Evolutionary conservation across 2,329 filamentous ascomycete genomes (phyloP), one percentile per base, ranked within the genome.

Genomic region (Knoxdaviesia proteae): DNA sequence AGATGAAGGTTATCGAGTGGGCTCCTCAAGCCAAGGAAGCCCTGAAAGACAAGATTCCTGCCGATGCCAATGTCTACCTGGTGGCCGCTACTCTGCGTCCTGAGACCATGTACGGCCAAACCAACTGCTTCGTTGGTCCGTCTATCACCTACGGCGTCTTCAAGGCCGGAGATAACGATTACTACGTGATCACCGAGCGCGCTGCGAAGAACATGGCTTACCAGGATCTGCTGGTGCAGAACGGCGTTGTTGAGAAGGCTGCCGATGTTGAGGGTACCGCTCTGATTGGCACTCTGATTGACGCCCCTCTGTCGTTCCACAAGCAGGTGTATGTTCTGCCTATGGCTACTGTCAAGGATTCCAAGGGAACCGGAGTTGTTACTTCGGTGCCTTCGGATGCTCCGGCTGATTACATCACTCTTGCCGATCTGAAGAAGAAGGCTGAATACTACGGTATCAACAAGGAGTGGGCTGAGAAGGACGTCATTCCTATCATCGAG

Each of bases 91-190:
- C 90, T 44, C 71, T 98, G 47, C 73, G 90, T 47, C 84, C 90
- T 3, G 90, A 98, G 67, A 98, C 90, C 34, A 96, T 98, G 88
- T 98, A 96, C 57, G 92, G 92, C 36, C 90, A 96, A 61, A 92
- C 78, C 4, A 92, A 84, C 63, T 94, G 87, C 58, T 98, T 96
- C 52, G 84, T 98, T 40, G 84, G 86, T 4, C 88, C 90, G 7
- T 82, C 80, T 55, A 80, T 96, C 54, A 74, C 69, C 38, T 98
- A 98, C 54, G 88, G 88, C 41, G 64, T 98, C 48, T 94, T 84
- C 69, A 82, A 84, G 59, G 74, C 76, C 44, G 72, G 71, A 29
- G 71, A 80, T 48, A 80, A 75, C 49, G 81, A 93, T 51, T 94
- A 84, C 62, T 90, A 78, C 55, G 68, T 96, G 46, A 70, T 86